These are phyloP conservation scores for Pigoraptor vietnamica DNA, from an alignment of 78 protist genomes.

Conservation along the genomic window DNA sequence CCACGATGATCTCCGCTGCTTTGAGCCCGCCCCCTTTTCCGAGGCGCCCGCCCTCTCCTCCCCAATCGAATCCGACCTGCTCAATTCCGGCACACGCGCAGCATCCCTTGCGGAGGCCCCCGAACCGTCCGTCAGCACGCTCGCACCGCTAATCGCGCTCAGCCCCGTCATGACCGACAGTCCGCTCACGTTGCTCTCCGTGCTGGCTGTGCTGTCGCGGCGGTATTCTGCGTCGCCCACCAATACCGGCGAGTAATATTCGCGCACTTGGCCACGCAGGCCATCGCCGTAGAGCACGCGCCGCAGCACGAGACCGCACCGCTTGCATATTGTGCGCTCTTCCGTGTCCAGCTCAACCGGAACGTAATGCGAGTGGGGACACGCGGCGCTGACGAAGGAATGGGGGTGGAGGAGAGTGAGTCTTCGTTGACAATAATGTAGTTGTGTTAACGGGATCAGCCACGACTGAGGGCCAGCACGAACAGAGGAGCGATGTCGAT, in stretches of 20 bases:
- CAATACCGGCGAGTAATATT: not conserved
- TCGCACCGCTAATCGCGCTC: not conserved
- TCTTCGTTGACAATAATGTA: no score
- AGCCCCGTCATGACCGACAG: not conserved
- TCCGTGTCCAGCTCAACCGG: not conserved
- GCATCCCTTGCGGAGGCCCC: not conserved
- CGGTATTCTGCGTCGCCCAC: not conserved
- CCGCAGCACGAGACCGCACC: not conserved
- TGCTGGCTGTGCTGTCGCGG: not conserved
- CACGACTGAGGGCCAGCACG: no score
- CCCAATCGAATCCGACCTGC: no score
- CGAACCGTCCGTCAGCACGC: not conserved
- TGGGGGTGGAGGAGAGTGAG: no score
- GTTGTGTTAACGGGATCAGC: no score
- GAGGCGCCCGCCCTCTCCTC: no score
- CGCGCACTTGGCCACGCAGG: not conserved
- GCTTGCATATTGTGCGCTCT: not conserved
- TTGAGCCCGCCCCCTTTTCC: no score
- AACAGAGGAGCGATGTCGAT: no score
- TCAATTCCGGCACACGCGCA: not conserved
- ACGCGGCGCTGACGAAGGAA: not conserved
- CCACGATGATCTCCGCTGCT: not conserved
- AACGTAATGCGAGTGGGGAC: not conserved
- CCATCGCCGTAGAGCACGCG: not conserved
- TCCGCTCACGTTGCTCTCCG: not conserved